Base-by-base conservation (phyloP, 805 yeast genomes). In the Suhomyces vadensis region DNA sequence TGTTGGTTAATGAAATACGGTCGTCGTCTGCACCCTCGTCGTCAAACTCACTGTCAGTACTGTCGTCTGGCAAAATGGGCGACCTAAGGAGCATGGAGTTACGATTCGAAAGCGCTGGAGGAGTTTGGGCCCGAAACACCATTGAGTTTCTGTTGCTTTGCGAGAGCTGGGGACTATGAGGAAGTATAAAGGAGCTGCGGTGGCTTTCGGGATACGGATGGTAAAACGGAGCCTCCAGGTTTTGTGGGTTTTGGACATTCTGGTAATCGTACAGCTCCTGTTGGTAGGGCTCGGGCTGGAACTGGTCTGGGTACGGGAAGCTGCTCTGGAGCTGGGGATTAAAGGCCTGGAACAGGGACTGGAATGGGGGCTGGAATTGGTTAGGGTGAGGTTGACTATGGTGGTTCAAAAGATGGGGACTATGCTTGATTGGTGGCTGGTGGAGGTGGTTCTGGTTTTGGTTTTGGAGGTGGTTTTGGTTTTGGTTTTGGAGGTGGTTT, bases 11-110 rank as follows among this genome's bases (percentile, higher is more conserved):
- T 22, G 25, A 20, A 24, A 7, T 5, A 13, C 29, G 29, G n/a
- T 29, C 24, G 13, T 46, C 43, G 13, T 22, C 35, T 16, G 37
- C 42, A 23, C 42, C 35, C 16, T 48, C 51, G 36, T 48, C 51
- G 21, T 48, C 51, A 39, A 47, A 47, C 35, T 47, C 50, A 19
- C 47, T 43, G 13, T 47, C 50, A 10, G 50, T 37, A 11, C 41
- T 35, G 10, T 47, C 50, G n/a, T 41, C 33, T 11, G 44, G 38
- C 37, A 31, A 13, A 13, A 31, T n/a, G 23, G 25, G 19, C 1
- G 48, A 40, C 31, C 31, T 9, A 16, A 44, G 17, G 11, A 43
- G 17, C 42, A 41, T 41, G 23, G 48, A 45, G 29, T 43, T 36
- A 13, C 35, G 31, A 6, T 29, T 29, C 11, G 9, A 13, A 20